Base-by-base conservation (phyloP, 2,329 filamentous ascomycete species). In the Didymella exigua region DNA sequence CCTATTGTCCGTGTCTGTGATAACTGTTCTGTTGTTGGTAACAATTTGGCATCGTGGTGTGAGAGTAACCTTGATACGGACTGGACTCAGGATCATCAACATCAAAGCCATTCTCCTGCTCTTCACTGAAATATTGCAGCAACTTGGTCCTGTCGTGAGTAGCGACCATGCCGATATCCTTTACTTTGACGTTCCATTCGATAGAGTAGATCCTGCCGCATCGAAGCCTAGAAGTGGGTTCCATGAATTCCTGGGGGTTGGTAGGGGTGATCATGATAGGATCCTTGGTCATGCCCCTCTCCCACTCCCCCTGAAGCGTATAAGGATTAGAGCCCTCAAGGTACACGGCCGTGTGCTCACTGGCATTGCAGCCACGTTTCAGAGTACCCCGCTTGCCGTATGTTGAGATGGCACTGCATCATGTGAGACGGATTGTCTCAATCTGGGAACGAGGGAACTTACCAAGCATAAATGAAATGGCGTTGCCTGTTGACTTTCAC, bases 171-270 rank as follows among this genome's bases (percentile, higher is more conserved):
- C 79, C 78, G 14, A 81, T 69, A 3, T 76, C 69, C 27, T 75
- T 74, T 4, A 78, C 75, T 49, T 76, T 79, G 29, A 78, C 64
- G 43, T 80, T 79, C 60, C 75, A 74, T 46, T 80, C 75, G 23
- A 81, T 73, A 0, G 74, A 75, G 55, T 76, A 66, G 0, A 29
- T 38, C 8, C 47, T 47, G 2, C 70, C 72, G 30, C 77, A 78
- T 10, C 77, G 75, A 4, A 80, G n/a, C 5, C 33, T 14, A 6
- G 33, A 36, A 4, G 29, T 4, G 8, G 8, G 29, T 36, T 53
- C 2, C 77, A 69, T 3, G 77, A 79, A 71, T 52, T 2, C 56
- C 48, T 0, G 42, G 21, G 16, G 16, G 13, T 57, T 56, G 0
- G 58, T 51, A 0, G 71, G 70, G 1, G 59, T 27, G 10, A 81